Evolutionary conservation across 208 protist genomes (phyloP), one percentile per base, ranked within the genome.

Genomic region (Novymonas esmeraldas): DNA sequence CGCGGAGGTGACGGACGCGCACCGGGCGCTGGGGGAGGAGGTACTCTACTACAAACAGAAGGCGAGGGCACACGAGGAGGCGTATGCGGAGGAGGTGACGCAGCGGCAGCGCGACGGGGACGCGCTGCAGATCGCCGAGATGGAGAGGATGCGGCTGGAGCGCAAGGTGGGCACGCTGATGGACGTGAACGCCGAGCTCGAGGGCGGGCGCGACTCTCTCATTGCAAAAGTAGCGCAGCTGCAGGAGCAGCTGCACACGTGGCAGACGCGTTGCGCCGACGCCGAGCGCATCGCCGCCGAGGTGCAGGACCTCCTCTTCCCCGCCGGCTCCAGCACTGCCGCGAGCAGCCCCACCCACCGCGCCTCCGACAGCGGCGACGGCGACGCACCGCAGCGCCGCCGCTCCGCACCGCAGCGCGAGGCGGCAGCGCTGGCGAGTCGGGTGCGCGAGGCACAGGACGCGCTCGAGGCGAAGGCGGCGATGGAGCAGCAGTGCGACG

Each of bases 151-250:
- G 38, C 70, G 73, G 7, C 76, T 87, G 45, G 57, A 46, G 42
- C 77, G 79, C 0, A 73, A 85, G 57, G 64, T 87, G 3, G 66
- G 74, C 16, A 58, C 72, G 9, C 22, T 79, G 16, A 66, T 76
- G 49, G 78, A 78, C 1, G 48, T 66, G 14, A 33, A 62, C 2
- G 72, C 39, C 11, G 71, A 82, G 24, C 26, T 82, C 54, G 77
- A 82, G 56, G 22, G 61, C 18, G 70, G 57, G 45, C 80, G 76
- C 31, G 66, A 84, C n/a, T 33, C 74, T 5, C 75, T 89, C 26
- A 78, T 92, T 20, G 57, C 56, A 11, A 83, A 81, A 28, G 54
- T 92, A 10, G 85, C 78, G 14, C 52, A 76, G 11, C 33, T 67
- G 50, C 73, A 84, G 61, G 71, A 71, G 22, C 44, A 70, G 48